Conservation (phyloP, 2,329 filamentous ascomycete genomes). For the Alternaria novae-zelandiae region DNA sequence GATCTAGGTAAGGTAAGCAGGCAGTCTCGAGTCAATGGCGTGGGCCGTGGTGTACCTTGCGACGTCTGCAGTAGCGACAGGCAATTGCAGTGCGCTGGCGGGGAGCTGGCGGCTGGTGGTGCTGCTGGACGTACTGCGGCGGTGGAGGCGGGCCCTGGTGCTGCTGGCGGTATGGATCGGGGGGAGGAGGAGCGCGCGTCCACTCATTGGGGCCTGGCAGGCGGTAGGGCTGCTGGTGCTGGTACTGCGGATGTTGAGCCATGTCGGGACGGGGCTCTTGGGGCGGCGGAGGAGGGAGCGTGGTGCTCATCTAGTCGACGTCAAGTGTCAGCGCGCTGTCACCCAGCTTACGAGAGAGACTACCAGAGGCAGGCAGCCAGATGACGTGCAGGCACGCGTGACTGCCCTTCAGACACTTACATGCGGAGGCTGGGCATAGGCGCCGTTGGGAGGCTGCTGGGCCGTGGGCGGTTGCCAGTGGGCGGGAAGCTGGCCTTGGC, state of each 20-base stretch:
- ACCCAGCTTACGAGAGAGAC: slow-evolving; percentile 12
- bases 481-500: slow-evolving; percentile 47
- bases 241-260: slow-evolving; percentile 54
- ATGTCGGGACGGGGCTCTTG: slow-evolving; percentile 52
- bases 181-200: slow-evolving; percentile 49
- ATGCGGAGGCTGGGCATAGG: slow-evolving; percentile 46
- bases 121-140: slow-evolving; percentile 46
- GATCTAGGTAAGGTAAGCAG: slow-evolving; percentile 60
- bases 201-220: slow-evolving; percentile 56
- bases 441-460: slow-evolving; percentile 44
- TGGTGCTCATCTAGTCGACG: slow-evolving; percentile 37
- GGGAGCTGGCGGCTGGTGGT: slow-evolving; percentile 57
- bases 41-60: slow-evolving; percentile 56
- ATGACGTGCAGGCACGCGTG: slow-evolving; percentile 13
- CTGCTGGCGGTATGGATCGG: slow-evolving; percentile 49
- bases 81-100: slow-evolving; percentile 67
- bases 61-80: slow-evolving; percentile 65
- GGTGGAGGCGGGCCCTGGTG: slow-evolving; percentile 51
- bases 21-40: neutral
- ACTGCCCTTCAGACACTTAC: slow-evolving; percentile 34
- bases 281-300: slow-evolving; percentile 42
- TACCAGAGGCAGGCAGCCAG: neutral
- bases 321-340: slow-evolving; percentile 27
- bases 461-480: slow-evolving; percentile 47
- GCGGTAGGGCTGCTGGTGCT: slow-evolving; percentile 52